Conservation (phyloP, 2,329 filamentous ascomycete species). For the Niveomyces coronatus region DNA sequence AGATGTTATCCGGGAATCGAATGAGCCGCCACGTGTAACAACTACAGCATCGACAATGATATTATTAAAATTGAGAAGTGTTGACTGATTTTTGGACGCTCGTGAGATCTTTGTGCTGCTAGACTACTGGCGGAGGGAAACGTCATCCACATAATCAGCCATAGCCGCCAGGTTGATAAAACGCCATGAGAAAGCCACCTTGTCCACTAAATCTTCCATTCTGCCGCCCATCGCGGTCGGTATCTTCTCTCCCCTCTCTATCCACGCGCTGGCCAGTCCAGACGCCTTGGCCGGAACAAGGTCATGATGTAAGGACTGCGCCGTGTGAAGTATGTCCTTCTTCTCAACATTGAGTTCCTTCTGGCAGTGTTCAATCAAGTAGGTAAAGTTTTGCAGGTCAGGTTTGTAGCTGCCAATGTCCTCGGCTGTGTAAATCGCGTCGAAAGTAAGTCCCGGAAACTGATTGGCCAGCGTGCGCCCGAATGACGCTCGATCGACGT, state of each 20-base stretch:
- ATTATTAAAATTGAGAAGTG: too few species aligned
- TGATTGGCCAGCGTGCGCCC: constrained; percentile 17
- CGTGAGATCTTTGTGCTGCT: too few species aligned
- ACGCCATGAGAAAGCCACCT: constrained; percentile 32
- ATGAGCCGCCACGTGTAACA: too few species aligned
- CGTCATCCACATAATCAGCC: too few species aligned
- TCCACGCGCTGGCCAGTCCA: constrained; percentile 55
- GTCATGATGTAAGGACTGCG: constrained; percentile 57
- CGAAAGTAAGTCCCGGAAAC: constrained; percentile 43
- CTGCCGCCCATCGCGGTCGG: constrained; percentile 15
- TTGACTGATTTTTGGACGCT: too few species aligned
- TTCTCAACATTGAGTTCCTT: constrained; percentile 40
- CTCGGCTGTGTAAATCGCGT: constrained; percentile 58
- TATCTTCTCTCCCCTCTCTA: constrained; percentile 41
- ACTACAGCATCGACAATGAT: too few species aligned
- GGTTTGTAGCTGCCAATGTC: constrained; percentile 67
- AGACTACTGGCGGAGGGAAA: too few species aligned
- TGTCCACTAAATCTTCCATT: constrained; percentile 17
- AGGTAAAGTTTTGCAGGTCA: constrained; percentile 50
- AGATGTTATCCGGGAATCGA: too few species aligned
- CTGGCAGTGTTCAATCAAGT: constrained; percentile 45
- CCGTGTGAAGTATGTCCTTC: constrained; percentile 54
- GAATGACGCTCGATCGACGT: constrained; percentile 39
- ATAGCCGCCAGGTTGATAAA: constrained; percentile 49
- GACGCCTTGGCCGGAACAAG: constrained; percentile 53